Conservation (phyloP, 441 rosid genomes). For the Pelargonium myrrhifolium region DNA sequence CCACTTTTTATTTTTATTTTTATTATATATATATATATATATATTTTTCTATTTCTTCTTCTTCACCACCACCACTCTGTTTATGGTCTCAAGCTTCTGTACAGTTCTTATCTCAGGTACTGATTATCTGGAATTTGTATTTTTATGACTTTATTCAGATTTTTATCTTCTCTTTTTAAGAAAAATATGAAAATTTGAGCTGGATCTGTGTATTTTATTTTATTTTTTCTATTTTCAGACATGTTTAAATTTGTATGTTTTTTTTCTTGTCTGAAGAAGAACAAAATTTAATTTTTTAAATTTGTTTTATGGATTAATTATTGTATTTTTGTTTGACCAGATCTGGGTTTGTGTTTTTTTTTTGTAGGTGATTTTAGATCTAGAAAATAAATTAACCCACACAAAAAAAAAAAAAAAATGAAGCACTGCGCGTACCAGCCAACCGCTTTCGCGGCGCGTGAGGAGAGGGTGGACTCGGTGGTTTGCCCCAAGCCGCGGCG, state of each 20-base stretch:
- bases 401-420: slow-evolving; percentile 26
- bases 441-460: slow-evolving; percentile 40
- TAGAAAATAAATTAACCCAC: too few species aligned
- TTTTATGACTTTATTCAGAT: too few species aligned
- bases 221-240: neutral
- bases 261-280: too few species aligned
- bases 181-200: neutral
- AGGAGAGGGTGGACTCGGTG: slow-evolving; percentile 42
- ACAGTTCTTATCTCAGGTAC: neutral
- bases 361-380: slow-evolving; percentile 4
- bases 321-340: slow-evolving; percentile 13
- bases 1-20: neutral
- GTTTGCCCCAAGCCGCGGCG: slow-evolving; percentile 87
- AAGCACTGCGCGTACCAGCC: slow-evolving; percentile 61
- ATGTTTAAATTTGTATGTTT: too few species aligned
- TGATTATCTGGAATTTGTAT: neutral
- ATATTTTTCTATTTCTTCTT: neutral
- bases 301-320: neutral
- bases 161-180: too few species aligned
- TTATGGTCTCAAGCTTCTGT: neutral
- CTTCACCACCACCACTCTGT: neutral
- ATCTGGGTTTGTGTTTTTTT: slow-evolving; percentile 16
- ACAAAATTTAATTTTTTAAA: too few species aligned
- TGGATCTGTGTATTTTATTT: neutral
- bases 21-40: too few species aligned